Evolutionary conservation across 2,329 filamentous ascomycete species (phyloP).

Genomic region (Graphilbum ipis-grandicollis): DNA sequence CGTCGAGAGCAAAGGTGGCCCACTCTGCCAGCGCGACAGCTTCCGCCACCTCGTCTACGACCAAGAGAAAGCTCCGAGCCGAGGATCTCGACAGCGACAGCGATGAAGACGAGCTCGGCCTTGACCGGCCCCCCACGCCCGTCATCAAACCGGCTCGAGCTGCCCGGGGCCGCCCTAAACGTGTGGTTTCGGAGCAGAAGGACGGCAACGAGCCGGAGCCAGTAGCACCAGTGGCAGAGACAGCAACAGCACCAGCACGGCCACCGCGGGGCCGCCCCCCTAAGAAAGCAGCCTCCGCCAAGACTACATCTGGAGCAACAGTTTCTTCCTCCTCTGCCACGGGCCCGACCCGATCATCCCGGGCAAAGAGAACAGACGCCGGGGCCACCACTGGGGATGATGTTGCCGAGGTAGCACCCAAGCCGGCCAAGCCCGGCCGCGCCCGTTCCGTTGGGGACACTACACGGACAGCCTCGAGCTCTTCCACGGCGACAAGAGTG

Average conservation of each 20-base stretch:
- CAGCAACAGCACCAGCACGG: constrained; percentile 4
- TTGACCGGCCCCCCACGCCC: constrained; percentile 6
- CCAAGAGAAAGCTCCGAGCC: constrained; percentile 35
- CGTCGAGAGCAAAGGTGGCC: constrained; percentile 27
- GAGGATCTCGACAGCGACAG: constrained; percentile 31
- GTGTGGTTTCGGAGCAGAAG: constrained; percentile 18
- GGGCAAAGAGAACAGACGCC: background rate
- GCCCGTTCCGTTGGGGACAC: constrained; percentile 10
- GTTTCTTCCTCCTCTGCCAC: background rate
- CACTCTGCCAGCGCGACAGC: constrained; percentile 17
- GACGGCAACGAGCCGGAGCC: constrained; percentile 17
- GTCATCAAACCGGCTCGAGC: constrained; percentile 18
- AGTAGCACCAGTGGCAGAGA: constrained; percentile 8
- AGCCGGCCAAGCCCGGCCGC: constrained; percentile 11
- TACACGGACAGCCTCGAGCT: background rate
- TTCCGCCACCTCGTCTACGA: constrained; percentile 12
- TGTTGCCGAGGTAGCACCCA: background rate
- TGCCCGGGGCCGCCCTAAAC: constrained; percentile 29
- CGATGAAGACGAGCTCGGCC: constrained; percentile 15
- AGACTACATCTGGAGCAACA: background rate
- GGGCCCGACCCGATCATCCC: background rate
- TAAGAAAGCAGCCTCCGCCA: constrained; percentile 2
- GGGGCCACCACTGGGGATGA: background rate
- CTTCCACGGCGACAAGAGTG: constrained; percentile 16
- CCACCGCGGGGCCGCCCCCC: constrained; percentile 2